A percentile compares a stretch with the other conserved stretches of the same genome.
phyloP scores from a whole-genome alignment of 2,329 filamentous ascomycete species.

The Pleurostoma richardsiae region DNA sequence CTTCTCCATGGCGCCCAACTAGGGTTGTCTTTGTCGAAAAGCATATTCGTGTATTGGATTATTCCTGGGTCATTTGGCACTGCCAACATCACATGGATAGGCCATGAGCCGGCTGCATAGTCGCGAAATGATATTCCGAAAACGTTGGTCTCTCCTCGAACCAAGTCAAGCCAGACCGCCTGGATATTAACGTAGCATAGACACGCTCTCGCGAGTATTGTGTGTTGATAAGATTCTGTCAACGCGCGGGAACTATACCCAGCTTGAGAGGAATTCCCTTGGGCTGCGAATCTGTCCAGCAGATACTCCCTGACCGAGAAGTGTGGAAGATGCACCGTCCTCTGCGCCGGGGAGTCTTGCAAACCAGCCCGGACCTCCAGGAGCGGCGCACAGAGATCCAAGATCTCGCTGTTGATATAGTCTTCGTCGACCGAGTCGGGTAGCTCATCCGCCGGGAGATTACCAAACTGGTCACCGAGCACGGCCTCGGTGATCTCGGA shows the following conservation, averaged over 20 bases:
- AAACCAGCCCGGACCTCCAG: conserved; percentile 14
- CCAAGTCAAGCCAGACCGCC: conserved; percentile 8
- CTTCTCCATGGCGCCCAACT: background rate
- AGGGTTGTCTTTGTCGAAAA: no score
- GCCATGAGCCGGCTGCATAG: background rate
- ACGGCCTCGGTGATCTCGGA: conserved; percentile 17
- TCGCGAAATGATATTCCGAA: background rate
- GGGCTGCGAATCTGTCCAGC: no score
- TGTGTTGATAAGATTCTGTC: no score
- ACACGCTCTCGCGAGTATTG: rapidly evolving
- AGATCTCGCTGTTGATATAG: conserved; percentile 20
- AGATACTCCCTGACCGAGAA: no score
- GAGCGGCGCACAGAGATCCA: conserved; percentile 20
- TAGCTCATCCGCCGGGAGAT: conserved; percentile 14
- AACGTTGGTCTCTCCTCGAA: conserved; percentile 6
- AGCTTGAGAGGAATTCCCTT: no score
- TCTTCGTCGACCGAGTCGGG: conserved; percentile 19
- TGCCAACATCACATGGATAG: background rate
- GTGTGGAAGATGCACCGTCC: no score
- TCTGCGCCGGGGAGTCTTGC: no score
- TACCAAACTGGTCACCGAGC: conserved; percentile 11
- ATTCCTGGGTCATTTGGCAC: background rate
- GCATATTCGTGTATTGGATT: no score
- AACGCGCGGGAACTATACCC: no score
- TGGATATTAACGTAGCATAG: background rate